Percentiles rank a stretch among this genome's conserved stretches.
Conservation (phyloP, 2,329 filamentous ascomycete species). For the Claviceps arundinis region DNA sequence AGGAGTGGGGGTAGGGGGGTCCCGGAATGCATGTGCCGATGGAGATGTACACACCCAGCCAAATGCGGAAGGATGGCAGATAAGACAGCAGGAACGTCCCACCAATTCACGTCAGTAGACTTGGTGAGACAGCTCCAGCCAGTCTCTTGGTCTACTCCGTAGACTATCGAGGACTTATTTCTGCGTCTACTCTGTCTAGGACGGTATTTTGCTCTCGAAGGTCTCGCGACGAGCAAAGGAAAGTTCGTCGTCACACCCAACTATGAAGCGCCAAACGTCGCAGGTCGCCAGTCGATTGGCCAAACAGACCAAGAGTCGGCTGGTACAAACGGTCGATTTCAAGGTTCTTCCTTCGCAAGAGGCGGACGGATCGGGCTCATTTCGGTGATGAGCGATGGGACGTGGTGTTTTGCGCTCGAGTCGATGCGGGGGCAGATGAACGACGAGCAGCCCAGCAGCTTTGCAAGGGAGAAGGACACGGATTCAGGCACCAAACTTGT, state of each 20-base stretch:
- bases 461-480: background rate
- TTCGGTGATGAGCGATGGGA: background rate
- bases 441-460: background rate
- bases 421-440: background rate
- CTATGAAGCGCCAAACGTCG: background rate
- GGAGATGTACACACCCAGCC: background rate
- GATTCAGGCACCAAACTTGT: background rate
- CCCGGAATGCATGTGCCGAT: background rate
- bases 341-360: background rate
- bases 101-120: background rate
- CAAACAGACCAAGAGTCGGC: background rate
- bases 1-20: background rate
- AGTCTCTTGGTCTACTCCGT: background rate
- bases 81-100: background rate
- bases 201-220: background rate
- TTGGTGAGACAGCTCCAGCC: background rate
- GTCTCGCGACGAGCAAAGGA: background rate
- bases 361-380: background rate
- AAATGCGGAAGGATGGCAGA: constrained; percentile 2
- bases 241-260: background rate
- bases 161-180: background rate
- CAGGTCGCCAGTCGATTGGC: background rate
- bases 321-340: too few relatives aligned
- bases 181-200: background rate
- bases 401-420: background rate